These are phyloP conservation scores for Cystobasidium onofrii DNA, from an alignment of 768 basidiomycete species.

Conservation along the genomic window DNA sequence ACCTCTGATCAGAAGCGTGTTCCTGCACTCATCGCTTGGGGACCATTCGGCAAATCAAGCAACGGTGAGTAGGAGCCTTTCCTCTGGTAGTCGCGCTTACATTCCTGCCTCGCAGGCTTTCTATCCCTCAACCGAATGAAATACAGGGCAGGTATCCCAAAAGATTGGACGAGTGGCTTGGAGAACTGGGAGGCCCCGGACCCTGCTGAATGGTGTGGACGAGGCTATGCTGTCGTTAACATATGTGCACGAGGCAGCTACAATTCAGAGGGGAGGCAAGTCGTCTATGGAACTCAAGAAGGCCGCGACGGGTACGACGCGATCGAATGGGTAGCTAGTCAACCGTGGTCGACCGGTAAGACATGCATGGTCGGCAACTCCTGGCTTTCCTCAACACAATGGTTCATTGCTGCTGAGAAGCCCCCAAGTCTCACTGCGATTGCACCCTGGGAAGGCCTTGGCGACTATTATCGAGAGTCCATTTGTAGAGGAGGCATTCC, in stretches of 20 bases:
- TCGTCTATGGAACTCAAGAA: not conserved
- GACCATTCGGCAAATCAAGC: not conserved
- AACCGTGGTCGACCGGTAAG: not conserved
- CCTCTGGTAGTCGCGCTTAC: too few species aligned
- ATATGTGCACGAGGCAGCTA: not conserved
- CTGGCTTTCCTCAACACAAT: not conserved
- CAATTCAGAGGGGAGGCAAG: not conserved
- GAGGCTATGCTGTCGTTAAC: not conserved
- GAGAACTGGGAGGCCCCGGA: not conserved
- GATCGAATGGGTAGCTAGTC: not conserved
- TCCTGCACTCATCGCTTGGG: not conserved
- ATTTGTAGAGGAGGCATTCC: not conserved
- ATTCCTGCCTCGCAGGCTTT: not conserved
- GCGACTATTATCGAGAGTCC: not conserved
- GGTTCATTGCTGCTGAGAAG: constrained; percentile 3
- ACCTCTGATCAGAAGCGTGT: not conserved
- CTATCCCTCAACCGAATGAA: not conserved
- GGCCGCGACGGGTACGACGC: not conserved
- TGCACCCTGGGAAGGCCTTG: not conserved
- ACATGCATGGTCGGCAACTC: constrained; percentile 3
- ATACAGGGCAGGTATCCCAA: not conserved
- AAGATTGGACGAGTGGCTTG: not conserved
- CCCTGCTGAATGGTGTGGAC: not conserved
- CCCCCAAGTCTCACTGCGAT: not conserved
- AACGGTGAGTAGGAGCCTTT: not conserved